Evolutionary conservation across 192 early-diverging fungal genomes (phyloP).

Genomic region (Coemansia sp.): DNA sequence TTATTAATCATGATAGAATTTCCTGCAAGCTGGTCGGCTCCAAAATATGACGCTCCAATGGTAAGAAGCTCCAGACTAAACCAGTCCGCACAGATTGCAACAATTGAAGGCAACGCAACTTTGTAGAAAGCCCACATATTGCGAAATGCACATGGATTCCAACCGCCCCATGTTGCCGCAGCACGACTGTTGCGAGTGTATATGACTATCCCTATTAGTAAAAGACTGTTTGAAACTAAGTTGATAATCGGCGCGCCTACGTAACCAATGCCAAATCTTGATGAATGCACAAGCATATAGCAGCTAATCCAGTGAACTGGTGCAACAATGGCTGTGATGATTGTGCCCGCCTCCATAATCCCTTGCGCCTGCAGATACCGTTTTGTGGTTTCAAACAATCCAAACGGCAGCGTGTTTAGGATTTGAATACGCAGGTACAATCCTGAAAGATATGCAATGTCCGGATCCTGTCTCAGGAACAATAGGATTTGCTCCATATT

Average conservation of each 20-base stretch:
- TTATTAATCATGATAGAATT: conserved; percentile 68
- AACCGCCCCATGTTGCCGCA: conserved; percentile 80
- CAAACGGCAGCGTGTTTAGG: conserved; percentile 68
- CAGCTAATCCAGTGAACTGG: conserved; percentile 74
- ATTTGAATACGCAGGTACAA: conserved; percentile 67
- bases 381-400: conserved; percentile 78
- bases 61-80: conserved; percentile 72
- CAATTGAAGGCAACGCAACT: conserved; percentile 74
- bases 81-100: conserved; percentile 82
- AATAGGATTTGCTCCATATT: conserved; percentile 60
- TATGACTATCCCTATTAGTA: conserved; percentile 62
- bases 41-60: conserved; percentile 72
- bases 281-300: conserved; percentile 73
- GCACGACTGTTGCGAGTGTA: conserved; percentile 67
- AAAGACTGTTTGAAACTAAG: conserved; percentile 66
- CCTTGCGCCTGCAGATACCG: conserved; percentile 85
- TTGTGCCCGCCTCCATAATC: conserved; percentile 75
- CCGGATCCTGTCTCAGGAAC: conserved; percentile 65
- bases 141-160: conserved; percentile 65
- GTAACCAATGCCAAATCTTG: conserved; percentile 65
- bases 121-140: conserved; percentile 61
- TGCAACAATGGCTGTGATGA: conserved; percentile 64
- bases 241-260: conserved; percentile 80
- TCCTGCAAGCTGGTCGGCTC: conserved; percentile 70
- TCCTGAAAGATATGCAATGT: conserved; percentile 58